These are phyloP conservation scores for Cladophialophora carrionii DNA, from an alignment of 2,329 filamentous ascomycete species.

Conservation along the genomic window DNA sequence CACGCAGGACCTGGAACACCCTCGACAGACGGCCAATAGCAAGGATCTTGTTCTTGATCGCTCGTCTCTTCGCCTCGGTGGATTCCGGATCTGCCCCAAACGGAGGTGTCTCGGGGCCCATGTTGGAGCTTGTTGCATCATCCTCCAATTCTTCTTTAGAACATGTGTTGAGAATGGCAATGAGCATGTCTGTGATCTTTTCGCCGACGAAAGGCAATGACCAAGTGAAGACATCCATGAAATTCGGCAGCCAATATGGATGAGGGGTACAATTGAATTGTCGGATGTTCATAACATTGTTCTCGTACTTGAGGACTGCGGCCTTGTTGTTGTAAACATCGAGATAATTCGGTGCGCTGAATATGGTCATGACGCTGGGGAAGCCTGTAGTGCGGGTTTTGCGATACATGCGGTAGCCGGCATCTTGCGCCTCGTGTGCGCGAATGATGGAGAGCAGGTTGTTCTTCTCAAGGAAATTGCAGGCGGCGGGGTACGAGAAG, in stretches of 20 bases:
- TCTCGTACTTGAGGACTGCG: conserved; percentile 97
- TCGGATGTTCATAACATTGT: conserved; percentile 99
- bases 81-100: conserved; percentile 74
- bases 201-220: conserved; percentile 97
- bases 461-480: conserved; percentile 98
- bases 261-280: conserved; percentile 99
- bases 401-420: conserved; percentile 97
- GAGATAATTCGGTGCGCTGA: conserved; percentile 97
- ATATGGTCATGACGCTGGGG: conserved; percentile 99
- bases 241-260: conserved; percentile 99
- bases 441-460: conserved; percentile 96
- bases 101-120: conserved; percentile 75
- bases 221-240: conserved; percentile 99
- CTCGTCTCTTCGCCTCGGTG: conserved; percentile 89
- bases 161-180: conserved; percentile 96
- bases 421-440: conserved; percentile 97
- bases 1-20: conserved; percentile 96
- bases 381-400: conserved; percentile 98
- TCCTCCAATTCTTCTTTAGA: conserved; percentile 98
- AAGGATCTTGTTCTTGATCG: conserved; percentile 99
- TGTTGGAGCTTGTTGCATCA: conserved; percentile 73
- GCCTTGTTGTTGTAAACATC: conserved; percentile 99
- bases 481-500: conserved; percentile 97
- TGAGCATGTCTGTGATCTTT: conserved; percentile 99
- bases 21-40: conserved; percentile 94